A percentile compares a stretch with the other conserved stretches of the same genome.
These are phyloP conservation scores for Huntiella moniliformis DNA, from an alignment of 2,329 filamentous ascomycete genomes.

Conservation along the genomic window DNA sequence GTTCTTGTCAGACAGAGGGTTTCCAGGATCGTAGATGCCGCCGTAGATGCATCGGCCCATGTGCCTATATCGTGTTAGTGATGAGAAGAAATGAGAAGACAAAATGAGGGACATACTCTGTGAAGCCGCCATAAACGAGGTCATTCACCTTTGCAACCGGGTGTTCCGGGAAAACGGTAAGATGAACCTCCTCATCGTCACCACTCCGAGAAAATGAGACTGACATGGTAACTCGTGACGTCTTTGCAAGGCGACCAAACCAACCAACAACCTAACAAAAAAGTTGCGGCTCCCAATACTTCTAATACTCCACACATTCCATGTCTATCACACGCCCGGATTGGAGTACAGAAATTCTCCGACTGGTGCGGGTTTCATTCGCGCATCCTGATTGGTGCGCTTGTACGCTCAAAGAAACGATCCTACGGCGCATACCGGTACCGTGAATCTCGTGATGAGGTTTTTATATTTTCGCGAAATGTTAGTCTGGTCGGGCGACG, in stretches of 20 bases:
- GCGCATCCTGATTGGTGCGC: too few species aligned
- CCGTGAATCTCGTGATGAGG: too few species aligned
- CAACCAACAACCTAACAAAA: too few species aligned
- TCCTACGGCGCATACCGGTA: too few species aligned
- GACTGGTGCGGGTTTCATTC: too few species aligned
- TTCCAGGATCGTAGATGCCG: constrained; percentile 64
- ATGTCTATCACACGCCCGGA: neutral
- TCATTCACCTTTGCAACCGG: constrained; percentile 56
- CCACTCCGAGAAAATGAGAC: constrained; percentile 52
- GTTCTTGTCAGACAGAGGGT: constrained; percentile 50
- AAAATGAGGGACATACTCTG: constrained; percentile 38
- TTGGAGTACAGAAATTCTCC: neutral
- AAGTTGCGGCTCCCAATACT: neutral
- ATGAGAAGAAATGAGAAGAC: neutral
- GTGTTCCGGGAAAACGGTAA: constrained; percentile 44
- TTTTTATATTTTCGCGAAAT: too few species aligned
- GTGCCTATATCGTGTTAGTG: constrained; percentile 33
- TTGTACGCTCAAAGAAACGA: too few species aligned
- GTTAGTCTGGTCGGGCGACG: too few species aligned
- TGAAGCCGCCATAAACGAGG: constrained; percentile 71
- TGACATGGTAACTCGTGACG: constrained; percentile 16
- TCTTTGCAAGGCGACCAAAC: too few species aligned
- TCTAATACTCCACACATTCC: neutral
- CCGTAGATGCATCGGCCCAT: constrained; percentile 83
- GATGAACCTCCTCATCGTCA: constrained; percentile 40